A percentile compares a stretch with the other conserved stretches of the same genome.
Conservation (phyloP, 768 basidiomycete genomes). For the Phaffia tasmanica region DNA sequence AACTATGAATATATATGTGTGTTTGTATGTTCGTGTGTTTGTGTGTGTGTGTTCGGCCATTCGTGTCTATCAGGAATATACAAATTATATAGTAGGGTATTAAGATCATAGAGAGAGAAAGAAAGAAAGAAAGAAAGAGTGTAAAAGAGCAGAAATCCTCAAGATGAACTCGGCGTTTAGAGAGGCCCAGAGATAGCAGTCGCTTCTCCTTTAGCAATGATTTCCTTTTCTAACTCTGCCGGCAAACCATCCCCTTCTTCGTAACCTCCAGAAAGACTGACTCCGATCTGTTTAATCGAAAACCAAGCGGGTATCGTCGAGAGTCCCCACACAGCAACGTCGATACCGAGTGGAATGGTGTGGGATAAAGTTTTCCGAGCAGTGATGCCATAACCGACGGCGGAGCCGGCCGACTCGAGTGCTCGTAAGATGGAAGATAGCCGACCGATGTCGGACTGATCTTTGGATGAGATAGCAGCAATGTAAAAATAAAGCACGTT, state of each 20-base stretch:
- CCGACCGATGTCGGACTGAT: slow-evolving; percentile 24
- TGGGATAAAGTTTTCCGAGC: slow-evolving; percentile 19
- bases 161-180: too few relatives aligned
- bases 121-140: too few relatives aligned
- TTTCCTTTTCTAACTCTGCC: too few relatives aligned
- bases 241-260: not conserved
- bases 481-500: slow-evolving; percentile 19
- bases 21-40: too few relatives aligned
- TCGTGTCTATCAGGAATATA: too few relatives aligned
- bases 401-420: slow-evolving; percentile 19
- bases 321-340: slow-evolving; percentile 25
- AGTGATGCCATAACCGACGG: slow-evolving; percentile 24
- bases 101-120: too few relatives aligned
- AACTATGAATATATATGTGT: too few relatives aligned
- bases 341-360: slow-evolving; percentile 25
- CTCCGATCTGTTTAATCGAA: slow-evolving; percentile 24
- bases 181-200: too few relatives aligned
- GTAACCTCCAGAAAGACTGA: slow-evolving; percentile 9
- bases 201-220: too few relatives aligned
- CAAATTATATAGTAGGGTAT: too few relatives aligned
- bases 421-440: slow-evolving; percentile 27
- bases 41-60: too few relatives aligned
- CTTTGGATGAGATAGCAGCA: slow-evolving; percentile 5
- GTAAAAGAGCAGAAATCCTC: too few relatives aligned
- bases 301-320: slow-evolving; percentile 14